A percentile compares a stretch with the other conserved stretches of the same genome.
Evolutionary conservation across 352 stramenopile species (phyloP).

Genomic region (Globisporangium recalcitrans): DNA sequence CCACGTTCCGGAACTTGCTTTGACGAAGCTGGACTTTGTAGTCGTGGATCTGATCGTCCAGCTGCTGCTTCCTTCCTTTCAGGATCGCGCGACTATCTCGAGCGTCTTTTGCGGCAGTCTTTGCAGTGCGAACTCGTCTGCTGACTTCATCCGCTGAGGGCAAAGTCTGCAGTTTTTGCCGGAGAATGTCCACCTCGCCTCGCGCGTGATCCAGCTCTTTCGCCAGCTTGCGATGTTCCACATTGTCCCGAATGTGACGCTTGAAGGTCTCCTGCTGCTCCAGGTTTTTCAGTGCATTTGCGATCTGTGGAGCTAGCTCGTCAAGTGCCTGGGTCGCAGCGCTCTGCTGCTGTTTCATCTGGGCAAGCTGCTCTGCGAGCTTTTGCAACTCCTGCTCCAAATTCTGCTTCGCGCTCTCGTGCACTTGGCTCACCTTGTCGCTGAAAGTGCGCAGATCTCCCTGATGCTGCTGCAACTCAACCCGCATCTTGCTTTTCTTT

Average conservation of each 20-base stretch:
- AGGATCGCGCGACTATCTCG: constrained; percentile 35
- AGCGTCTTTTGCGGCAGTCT: constrained; percentile 22
- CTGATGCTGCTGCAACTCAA: constrained; percentile 37
- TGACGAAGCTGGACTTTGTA: constrained; percentile 51
- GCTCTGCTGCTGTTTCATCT: constrained; percentile 42
- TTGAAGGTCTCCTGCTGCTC: constrained; percentile 53
- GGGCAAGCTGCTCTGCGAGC: constrained; percentile 33
- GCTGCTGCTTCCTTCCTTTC: constrained; percentile 45
- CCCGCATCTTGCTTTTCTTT: constrained; percentile 25
- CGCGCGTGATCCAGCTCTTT: constrained; percentile 43
- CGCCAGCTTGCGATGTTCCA: constrained; percentile 58
- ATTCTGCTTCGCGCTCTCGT: constrained; percentile 34
- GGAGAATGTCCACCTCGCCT: constrained; percentile 28
- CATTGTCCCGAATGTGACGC: constrained; percentile 71
- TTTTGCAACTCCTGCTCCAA: constrained; percentile 38
- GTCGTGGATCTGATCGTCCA: constrained; percentile 53
- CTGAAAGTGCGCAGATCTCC: constrained; percentile 39
- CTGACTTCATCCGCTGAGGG: constrained; percentile 44
- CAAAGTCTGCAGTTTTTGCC: constrained; percentile 47
- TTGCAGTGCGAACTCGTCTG: constrained; percentile 33
- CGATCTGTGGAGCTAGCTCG: constrained; percentile 49
- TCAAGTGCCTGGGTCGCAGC: constrained; percentile 30
- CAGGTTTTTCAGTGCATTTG: constrained; percentile 29
- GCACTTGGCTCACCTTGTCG: constrained; percentile 35
- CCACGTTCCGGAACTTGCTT: constrained; percentile 89